phyloP scores from a whole-genome alignment of 768 basidiomycete genomes.

The Russula sp. region DNA sequence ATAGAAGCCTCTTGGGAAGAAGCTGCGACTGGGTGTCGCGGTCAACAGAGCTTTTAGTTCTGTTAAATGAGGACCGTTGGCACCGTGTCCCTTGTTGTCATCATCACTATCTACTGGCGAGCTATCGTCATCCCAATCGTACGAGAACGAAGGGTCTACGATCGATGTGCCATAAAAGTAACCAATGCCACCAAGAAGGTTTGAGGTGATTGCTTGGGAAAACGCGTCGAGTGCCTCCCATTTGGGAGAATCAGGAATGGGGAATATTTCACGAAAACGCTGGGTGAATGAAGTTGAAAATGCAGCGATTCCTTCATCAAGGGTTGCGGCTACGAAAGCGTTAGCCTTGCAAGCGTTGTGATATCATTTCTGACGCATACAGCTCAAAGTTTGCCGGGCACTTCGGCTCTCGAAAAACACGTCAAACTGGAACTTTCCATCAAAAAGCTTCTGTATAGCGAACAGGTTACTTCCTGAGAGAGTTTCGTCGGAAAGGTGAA shows the following conservation, averaged over 20 bases:
- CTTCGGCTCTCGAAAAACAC: constrained; percentile 80
- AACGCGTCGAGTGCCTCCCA: constrained; percentile 55
- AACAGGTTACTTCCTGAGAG: constrained; percentile 72
- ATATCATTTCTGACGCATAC: constrained; percentile 37
- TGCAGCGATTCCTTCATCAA: constrained; percentile 67
- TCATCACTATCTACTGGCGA: constrained; percentile 39
- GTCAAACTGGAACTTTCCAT: constrained; percentile 85
- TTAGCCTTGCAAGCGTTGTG: not conserved
- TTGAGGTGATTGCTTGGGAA: constrained; percentile 85
- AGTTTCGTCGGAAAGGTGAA: constrained; percentile 71
- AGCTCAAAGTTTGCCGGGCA: constrained; percentile 52
- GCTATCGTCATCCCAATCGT: constrained; percentile 80
- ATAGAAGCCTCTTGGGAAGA: constrained; percentile 97
- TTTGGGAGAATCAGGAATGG: constrained; percentile 51
- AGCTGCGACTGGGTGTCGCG: constrained; percentile 91
- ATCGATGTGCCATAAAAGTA: constrained; percentile 93
- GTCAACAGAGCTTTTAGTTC: constrained; percentile 76
- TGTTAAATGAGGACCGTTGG: constrained; percentile 58
- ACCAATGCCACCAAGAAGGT: constrained; percentile 87
- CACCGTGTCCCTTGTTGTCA: constrained; percentile 36
- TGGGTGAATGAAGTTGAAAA: constrained; percentile 53
- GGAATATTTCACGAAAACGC: constrained; percentile 68
- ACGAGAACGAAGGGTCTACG: constrained; percentile 76
- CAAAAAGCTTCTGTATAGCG: constrained; percentile 81
- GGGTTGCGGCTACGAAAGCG: constrained; percentile 43